These are phyloP conservation scores for Cetraspora pellucida DNA, from an alignment of 192 early-diverging fungal genomes.

Conservation along the genomic window DNA sequence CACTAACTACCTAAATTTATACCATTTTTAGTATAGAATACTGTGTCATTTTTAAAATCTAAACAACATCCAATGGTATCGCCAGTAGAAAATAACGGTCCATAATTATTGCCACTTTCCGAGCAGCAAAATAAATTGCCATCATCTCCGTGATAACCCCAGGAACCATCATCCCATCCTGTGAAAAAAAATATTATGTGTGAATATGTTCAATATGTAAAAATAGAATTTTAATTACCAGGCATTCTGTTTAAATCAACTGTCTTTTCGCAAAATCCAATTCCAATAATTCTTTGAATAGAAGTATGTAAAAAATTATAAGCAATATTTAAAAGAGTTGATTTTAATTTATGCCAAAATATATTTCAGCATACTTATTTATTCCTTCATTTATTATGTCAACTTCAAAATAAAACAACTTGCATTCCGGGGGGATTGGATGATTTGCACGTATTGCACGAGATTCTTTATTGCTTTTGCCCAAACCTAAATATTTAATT, in stretches of 20 bases:
- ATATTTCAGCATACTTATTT: conserved; percentile 43
- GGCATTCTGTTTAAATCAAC: neutral
- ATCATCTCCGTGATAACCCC: conserved; percentile 70
- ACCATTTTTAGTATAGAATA: conserved; percentile 95
- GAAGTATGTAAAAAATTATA: neutral
- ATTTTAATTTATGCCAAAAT: neutral
- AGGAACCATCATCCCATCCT: conserved; percentile 89
- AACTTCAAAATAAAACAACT: no score
- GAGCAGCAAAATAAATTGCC: conserved; percentile 76
- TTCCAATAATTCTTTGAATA: neutral
- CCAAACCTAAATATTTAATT: no score
- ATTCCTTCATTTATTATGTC: no score
- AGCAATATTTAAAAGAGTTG: neutral
- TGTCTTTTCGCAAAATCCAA: neutral
- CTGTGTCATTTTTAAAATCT: conserved; percentile 72
- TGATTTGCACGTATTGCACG: no score
- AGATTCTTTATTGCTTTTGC: no score
- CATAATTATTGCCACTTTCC: conserved; percentile 75
- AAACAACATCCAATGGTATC: conserved; percentile 90
- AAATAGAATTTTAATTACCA: neutral
- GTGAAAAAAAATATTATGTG: neutral
- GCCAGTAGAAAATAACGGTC: conserved; percentile 49
- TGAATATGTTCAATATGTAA: neutral
- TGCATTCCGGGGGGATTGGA: no score
- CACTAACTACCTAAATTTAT: conserved; percentile 55